These are phyloP conservation scores for Clarireedia homoeocarpa DNA, from an alignment of 2,329 filamentous ascomycete species.

Conservation along the genomic window DNA sequence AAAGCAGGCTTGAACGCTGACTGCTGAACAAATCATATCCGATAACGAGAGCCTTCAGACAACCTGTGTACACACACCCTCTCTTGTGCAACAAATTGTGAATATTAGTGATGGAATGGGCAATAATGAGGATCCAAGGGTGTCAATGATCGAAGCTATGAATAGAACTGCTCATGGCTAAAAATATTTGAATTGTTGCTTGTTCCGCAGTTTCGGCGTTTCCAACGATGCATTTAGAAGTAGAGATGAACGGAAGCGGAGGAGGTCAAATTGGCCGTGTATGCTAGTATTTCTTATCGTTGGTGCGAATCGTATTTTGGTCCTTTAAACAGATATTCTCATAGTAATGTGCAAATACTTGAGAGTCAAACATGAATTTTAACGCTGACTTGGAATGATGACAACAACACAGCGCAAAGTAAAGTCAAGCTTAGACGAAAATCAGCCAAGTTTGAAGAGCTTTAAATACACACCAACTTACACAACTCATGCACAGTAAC, in stretches of 20 bases:
- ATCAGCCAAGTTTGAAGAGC: too few relatives aligned
- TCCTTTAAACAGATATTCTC: constrained; percentile 4
- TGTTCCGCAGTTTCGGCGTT: constrained; percentile 26
- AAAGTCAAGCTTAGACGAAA: too few relatives aligned
- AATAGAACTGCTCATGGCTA: constrained; percentile 15
- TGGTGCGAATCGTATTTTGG: constrained; percentile 22
- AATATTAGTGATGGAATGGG: constrained; percentile 21
- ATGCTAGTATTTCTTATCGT: constrained; percentile 28
- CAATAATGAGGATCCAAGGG: constrained; percentile 23
- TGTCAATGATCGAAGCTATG: constrained; percentile 17
- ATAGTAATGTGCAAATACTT: background rate
- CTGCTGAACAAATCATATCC: constrained; percentile 42
- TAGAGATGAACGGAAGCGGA: constrained; percentile 23
- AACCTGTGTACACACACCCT: constrained; percentile 21
- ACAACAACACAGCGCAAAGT: too few relatives aligned
- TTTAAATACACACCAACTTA: too few relatives aligned
- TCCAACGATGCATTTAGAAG: constrained; percentile 28
- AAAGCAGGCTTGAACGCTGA: constrained; percentile 61
- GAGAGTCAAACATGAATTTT: background rate
- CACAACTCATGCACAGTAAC: too few relatives aligned
- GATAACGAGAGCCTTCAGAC: constrained; percentile 22
- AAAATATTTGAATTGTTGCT: constrained; percentile 28
- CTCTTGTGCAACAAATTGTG: constrained; percentile 22
- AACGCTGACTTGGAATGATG: too few relatives aligned
- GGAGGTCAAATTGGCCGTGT: constrained; percentile 26